Evolutionary conservation across 2,329 filamentous ascomycete species (phyloP).

Genomic region (Mycocentrospora acerina): DNA sequence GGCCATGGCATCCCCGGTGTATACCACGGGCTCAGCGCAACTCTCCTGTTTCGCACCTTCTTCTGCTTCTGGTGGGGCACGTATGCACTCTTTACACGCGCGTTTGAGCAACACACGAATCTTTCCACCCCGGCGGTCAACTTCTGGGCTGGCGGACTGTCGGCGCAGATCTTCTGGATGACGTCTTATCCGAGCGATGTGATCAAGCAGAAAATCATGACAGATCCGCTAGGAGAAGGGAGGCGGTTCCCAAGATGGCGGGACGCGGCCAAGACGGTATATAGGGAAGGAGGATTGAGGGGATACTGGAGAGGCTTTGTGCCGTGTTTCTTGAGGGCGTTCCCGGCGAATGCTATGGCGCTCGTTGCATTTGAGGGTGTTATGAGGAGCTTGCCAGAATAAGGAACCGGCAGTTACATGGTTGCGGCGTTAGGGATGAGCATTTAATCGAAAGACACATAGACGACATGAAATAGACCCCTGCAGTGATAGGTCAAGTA

Average conservation of each 20-base stretch:
- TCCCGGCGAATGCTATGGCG: constrained; percentile 94
- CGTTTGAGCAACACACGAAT: constrained; percentile 65
- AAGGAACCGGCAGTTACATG: constrained; percentile 2
- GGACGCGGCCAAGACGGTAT: constrained; percentile 76
- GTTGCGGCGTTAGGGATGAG: too few species aligned
- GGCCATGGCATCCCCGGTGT: constrained; percentile 75
- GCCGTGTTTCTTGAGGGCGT: constrained; percentile 90
- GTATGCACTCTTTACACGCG: constrained; percentile 79
- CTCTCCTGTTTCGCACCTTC: constrained; percentile 83
- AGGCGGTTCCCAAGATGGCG: constrained; percentile 74
- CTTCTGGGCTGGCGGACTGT: constrained; percentile 95
- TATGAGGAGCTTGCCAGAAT: constrained; percentile 61
- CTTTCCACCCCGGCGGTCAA: constrained; percentile 81
- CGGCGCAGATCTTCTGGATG: constrained; percentile 93
- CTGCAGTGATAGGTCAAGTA: too few species aligned
- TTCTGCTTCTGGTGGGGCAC: constrained; percentile 99
- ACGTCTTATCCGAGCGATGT: constrained; percentile 90
- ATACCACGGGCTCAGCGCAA: constrained; percentile 83
- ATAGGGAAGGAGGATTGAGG: constrained; percentile 70
- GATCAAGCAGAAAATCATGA: constrained; percentile 97
- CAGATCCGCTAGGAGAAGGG: constrained; percentile 71
- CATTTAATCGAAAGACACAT: too few species aligned
- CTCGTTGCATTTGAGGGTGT: constrained; percentile 90
- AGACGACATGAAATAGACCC: too few species aligned
- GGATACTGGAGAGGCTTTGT: constrained; percentile 92